Percentiles rank a stretch among this genome's conserved stretches.
Evolutionary conservation across 1,284 basidiomycete species (phyloP).

Genomic region (Malassezia vespertilionis): DNA sequence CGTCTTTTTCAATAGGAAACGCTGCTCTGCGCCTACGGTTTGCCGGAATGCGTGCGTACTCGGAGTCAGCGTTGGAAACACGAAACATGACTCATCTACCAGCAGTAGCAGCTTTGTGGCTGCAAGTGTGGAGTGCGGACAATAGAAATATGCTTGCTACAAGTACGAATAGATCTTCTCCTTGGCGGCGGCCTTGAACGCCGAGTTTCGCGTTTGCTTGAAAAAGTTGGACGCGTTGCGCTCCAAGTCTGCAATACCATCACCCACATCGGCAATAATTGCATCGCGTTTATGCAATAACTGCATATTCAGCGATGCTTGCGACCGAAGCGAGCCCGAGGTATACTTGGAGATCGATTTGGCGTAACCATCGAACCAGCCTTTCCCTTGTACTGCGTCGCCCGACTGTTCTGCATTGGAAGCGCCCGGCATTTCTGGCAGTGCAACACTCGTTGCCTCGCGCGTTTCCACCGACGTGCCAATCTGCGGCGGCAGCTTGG

Average conservation of each 20-base stretch:
- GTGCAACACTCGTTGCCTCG: constrained; percentile 5
- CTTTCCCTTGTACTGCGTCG: neutral
- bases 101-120: too few species aligned
- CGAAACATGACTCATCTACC: too few species aligned
- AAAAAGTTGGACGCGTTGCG: constrained; percentile 30
- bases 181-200: constrained; percentile 31
- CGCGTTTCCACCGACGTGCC: constrained; percentile 11
- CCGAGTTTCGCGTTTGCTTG: constrained; percentile 30
- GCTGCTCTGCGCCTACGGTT: too few species aligned
- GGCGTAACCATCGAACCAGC: constrained; percentile 8
- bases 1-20: too few species aligned
- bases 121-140: neutral
- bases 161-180: constrained; percentile 27
- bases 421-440: neutral
- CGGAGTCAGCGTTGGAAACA: too few species aligned
- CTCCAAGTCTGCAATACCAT: constrained; percentile 29
- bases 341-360: neutral
- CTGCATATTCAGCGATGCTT: constrained; percentile 16
- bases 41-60: too few species aligned
- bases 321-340: constrained; percentile 4
- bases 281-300: constrained; percentile 19
- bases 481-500: constrained; percentile 20
- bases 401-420: neutral
- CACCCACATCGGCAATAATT: constrained; percentile 20
- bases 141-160: neutral